phyloP scores from a whole-genome alignment of 2,329 filamentous ascomycete species.

The Trichoderma asperellum region DNA sequence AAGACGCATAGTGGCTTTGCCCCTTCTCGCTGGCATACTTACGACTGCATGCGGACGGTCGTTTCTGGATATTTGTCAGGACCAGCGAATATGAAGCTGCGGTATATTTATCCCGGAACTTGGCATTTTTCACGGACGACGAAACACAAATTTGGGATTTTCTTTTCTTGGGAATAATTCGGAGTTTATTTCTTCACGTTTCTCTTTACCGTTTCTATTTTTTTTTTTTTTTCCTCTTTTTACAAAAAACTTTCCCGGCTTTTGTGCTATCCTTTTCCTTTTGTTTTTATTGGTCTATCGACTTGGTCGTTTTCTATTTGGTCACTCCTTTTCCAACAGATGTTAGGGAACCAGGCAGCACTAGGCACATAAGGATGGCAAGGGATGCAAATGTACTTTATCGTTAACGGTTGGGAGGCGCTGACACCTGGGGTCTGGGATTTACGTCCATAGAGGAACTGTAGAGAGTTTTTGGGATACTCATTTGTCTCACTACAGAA shows the following conservation, averaged over 20 bases:
- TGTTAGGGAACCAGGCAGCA: slow-evolving; percentile 15
- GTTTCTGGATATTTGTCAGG: slow-evolving; percentile 30
- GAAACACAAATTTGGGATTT: slow-evolving; percentile 25
- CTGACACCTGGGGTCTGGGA: slow-evolving; percentile 22
- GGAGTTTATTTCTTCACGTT: slow-evolving; percentile 26
- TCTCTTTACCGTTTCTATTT: slow-evolving; percentile 3
- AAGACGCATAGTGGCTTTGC: slow-evolving; percentile 3
- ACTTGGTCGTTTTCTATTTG: slow-evolving; percentile 20
- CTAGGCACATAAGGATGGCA: slow-evolving; percentile 26
- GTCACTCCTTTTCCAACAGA: slow-evolving; percentile 28
- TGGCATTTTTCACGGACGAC: slow-evolving; percentile 23
- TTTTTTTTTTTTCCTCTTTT: slow-evolving; percentile 11
- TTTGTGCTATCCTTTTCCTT: neutral
- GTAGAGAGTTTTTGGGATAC: slow-evolving; percentile 26
- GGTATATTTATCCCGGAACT: slow-evolving; percentile 10
- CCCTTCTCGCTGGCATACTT: neutral
- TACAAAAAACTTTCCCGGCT: slow-evolving; percentile 17
- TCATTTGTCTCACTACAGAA: slow-evolving; percentile 23
- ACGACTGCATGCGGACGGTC: slow-evolving; percentile 14
- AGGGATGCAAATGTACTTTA: slow-evolving; percentile 32
- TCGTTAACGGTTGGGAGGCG: slow-evolving; percentile 21
- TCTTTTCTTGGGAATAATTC: slow-evolving; percentile 6
- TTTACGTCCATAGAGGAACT: slow-evolving; percentile 26
- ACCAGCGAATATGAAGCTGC: slow-evolving; percentile 11
- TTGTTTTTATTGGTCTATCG: neutral